These are phyloP conservation scores for Salix arbutifolia DNA, from an alignment of 345 rosid genomes.

Conservation along the genomic window DNA sequence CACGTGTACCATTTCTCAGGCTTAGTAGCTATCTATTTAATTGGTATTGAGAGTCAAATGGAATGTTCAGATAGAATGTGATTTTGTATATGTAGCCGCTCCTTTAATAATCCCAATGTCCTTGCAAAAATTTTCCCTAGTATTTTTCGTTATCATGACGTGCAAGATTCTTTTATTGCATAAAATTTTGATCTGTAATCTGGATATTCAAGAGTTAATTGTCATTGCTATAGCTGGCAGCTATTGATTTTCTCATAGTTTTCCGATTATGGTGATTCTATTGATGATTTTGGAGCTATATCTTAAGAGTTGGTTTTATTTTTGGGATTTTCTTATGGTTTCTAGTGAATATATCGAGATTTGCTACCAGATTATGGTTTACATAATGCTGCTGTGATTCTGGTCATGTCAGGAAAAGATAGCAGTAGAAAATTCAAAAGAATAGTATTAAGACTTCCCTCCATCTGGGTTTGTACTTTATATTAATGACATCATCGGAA, in stretches of 20 bases:
- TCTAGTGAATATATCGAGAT: neutral
- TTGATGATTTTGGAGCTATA: neutral
- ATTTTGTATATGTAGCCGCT: conserved; percentile 21
- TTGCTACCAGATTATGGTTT: neutral
- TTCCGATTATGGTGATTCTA: neutral
- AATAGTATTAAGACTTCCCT: too few species aligned
- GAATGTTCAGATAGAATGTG: conserved; percentile 5
- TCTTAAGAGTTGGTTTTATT: neutral
- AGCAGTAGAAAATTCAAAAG: neutral
- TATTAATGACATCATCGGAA: too few species aligned
- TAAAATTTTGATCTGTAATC: conserved; percentile 2
- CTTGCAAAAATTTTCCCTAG: neutral
- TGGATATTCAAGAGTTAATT: neutral
- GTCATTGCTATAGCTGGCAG: neutral
- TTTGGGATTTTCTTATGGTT: neutral
- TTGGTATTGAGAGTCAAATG: neutral
- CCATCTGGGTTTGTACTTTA: too few species aligned
- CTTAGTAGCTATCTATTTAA: conserved; percentile 4
- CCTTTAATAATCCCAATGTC: neutral
- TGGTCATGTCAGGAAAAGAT: neutral
- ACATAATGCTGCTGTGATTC: neutral
- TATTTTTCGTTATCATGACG: conserved; percentile 4
- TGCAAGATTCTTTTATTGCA: neutral
- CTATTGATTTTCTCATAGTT: neutral
- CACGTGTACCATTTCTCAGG: neutral